Conservation (phyloP, 306 rosid species). For the Ormosia semicastrata region DNA sequence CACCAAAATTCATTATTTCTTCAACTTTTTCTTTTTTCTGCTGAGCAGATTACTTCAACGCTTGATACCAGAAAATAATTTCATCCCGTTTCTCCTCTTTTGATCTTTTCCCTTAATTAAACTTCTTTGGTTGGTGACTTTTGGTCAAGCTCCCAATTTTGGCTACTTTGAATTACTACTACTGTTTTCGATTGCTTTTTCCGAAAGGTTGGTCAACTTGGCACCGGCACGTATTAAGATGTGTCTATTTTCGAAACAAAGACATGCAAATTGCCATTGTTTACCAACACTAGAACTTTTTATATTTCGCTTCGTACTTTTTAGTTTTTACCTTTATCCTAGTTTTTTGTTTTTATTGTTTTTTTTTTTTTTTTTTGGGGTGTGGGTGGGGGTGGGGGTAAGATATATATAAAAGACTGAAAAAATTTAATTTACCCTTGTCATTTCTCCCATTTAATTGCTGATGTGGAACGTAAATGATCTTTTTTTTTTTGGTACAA, state of each 20-base stretch:
- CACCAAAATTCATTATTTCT: background rate
- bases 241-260: background rate
- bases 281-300: background rate
- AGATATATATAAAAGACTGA: too few relatives aligned
- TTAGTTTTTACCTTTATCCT: background rate
- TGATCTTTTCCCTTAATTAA: background rate
- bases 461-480: background rate
- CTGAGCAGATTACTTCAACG: too few relatives aligned
- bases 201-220: background rate
- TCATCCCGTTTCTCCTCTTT: background rate
- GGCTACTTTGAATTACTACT: background rate
- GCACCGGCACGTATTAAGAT: background rate
- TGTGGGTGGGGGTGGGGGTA: too few relatives aligned
- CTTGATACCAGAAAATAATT: background rate
- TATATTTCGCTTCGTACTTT: background rate
- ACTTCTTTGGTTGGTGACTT: background rate
- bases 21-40: background rate
- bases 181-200: conserved; percentile 9
- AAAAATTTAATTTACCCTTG: background rate
- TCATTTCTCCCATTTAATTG: background rate
- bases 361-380: too few relatives aligned
- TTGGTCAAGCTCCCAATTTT: background rate
- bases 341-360: background rate
- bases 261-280: background rate
- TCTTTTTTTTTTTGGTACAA: background rate